These are phyloP conservation scores for Ceratobasidium sp. DNA, from an alignment of 1,284 basidiomycete species.

Conservation along the genomic window DNA sequence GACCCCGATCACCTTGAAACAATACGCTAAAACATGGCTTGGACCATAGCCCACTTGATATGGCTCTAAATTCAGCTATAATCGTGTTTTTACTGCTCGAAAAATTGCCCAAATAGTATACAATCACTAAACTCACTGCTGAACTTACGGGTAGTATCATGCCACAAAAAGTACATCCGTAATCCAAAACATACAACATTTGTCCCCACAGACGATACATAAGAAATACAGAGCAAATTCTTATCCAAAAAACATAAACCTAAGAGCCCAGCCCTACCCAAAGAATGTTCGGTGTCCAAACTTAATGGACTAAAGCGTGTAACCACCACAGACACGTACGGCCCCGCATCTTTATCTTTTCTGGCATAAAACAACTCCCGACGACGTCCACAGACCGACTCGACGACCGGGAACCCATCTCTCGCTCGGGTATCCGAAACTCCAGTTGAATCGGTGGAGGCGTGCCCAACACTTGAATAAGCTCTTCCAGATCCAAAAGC, in stretches of 20 bases:
- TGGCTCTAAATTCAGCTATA: too few relatives aligned
- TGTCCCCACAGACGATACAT: neutral
- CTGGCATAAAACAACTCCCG: neutral
- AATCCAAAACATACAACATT: neutral
- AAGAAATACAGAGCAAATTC: too few relatives aligned
- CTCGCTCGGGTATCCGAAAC: neutral
- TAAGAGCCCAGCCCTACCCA: neutral
- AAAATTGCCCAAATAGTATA: too few relatives aligned
- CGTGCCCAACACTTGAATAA: slow-evolving; percentile 7
- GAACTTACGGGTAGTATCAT: neutral
- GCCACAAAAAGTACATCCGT: neutral
- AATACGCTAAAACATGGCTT: slow-evolving; percentile 3
- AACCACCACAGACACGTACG: neutral
- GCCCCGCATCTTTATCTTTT: neutral
- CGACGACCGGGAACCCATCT: neutral
- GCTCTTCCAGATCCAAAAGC: slow-evolving; percentile 6
- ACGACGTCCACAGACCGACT: neutral
- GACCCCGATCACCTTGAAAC: slow-evolving; percentile 6
- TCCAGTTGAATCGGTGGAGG: neutral
- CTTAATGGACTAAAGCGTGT: too few relatives aligned
- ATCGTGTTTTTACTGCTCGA: too few relatives aligned
- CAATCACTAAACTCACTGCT: too few relatives aligned
- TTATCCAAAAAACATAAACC: neutral
- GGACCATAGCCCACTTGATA: too few relatives aligned
- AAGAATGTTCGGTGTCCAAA: too few relatives aligned